Percentiles rank a stretch among this genome's conserved stretches.
phyloP scores from a whole-genome alignment of 768 basidiomycete genomes.

The Mycena vitilis region DNA sequence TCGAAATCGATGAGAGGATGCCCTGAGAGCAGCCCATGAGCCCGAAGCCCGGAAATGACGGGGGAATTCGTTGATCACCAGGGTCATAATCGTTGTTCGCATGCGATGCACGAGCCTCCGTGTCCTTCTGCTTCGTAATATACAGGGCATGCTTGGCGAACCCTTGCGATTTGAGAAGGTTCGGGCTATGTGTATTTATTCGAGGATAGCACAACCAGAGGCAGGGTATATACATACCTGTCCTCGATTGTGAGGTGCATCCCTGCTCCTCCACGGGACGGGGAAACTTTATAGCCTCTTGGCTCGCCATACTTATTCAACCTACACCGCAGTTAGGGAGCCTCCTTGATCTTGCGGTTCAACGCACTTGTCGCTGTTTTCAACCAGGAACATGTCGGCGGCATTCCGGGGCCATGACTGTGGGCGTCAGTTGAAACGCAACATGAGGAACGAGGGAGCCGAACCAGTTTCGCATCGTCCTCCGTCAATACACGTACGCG shows the following conservation, averaged over 20 bases:
- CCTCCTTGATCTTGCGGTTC: neutral
- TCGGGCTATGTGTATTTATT: too few relatives aligned
- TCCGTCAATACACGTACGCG: constrained; percentile 56
- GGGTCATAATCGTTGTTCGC: constrained; percentile 66
- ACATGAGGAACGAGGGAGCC: neutral
- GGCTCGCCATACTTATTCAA: constrained; percentile 60
- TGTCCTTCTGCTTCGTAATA: constrained; percentile 61
- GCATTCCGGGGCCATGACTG: constrained; percentile 53
- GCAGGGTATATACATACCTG: neutral
- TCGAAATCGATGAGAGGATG: constrained; percentile 60
- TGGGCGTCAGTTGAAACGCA: neutral
- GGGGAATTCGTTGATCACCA: constrained; percentile 37
- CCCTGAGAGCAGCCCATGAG: constrained; percentile 10
- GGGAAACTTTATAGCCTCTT: constrained; percentile 62
- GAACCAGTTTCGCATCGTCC: constrained; percentile 54
- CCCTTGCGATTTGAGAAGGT: constrained; percentile 61
- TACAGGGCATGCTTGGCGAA: constrained; percentile 67
- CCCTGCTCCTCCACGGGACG: constrained; percentile 46
- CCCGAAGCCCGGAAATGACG: neutral
- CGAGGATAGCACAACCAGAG: constrained; percentile 1
- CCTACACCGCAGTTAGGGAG: constrained; percentile 24
- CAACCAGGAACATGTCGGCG: constrained; percentile 59
- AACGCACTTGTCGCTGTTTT: constrained; percentile 51
- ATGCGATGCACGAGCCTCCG: constrained; percentile 57
- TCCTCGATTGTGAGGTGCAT: constrained; percentile 44